phyloP scores from a whole-genome alignment of 768 basidiomycete species.

The Pisolithus orientalis region DNA sequence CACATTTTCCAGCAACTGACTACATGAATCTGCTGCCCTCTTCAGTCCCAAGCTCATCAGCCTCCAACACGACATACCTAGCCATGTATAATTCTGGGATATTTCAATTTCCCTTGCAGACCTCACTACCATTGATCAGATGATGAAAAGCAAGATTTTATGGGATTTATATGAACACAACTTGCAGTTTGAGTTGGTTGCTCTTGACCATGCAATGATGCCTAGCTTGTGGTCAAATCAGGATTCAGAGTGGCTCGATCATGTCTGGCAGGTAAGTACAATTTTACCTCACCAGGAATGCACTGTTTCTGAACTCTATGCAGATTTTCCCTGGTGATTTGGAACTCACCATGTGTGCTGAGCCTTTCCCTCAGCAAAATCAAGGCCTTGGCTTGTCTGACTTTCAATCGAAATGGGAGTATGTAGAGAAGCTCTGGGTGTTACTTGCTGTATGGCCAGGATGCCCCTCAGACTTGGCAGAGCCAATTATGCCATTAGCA shows the following conservation, averaged over 20 bases:
- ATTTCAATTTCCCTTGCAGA: not conserved
- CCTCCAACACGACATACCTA: not conserved
- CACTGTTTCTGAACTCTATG: not conserved
- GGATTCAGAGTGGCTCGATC: not conserved
- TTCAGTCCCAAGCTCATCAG: not conserved
- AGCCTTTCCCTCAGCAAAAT: not conserved
- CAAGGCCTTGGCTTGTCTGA: not conserved
- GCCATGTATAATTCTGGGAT: not conserved
- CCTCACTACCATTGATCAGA: not conserved
- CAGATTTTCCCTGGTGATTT: not conserved
- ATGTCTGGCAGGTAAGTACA: not conserved
- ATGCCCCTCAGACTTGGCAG: not conserved
- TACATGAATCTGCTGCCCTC: not conserved
- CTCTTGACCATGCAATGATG: conserved; percentile 4
- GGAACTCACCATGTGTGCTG: not conserved
- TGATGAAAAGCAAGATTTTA: conserved; percentile 4
- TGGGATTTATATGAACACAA: conserved; percentile 16
- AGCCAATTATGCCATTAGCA: not conserved
- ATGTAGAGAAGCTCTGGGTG: not conserved
- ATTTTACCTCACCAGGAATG: not conserved
- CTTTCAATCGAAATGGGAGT: not conserved
- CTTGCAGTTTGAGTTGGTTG: conserved; percentile 12
- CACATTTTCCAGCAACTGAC: not conserved
- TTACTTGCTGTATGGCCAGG: not conserved
- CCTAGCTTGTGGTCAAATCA: not conserved